Conservation (phyloP, 345 rosid genomes). For the Populus nigra region DNA sequence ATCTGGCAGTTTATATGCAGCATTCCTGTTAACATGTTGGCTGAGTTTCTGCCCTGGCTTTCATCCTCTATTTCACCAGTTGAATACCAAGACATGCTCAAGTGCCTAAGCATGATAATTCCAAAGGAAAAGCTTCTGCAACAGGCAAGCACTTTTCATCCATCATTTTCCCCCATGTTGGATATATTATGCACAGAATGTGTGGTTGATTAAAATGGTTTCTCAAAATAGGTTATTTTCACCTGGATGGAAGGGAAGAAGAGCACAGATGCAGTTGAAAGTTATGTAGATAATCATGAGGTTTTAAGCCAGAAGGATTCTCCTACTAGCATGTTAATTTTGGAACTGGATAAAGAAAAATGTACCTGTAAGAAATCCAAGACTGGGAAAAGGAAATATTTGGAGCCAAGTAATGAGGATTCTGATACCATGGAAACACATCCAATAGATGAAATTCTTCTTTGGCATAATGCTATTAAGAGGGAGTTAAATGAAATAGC, state of each 20-base stretch:
- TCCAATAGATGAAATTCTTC: slow-evolving; percentile 81
- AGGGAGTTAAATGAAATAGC: slow-evolving; percentile 78
- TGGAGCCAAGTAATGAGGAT: slow-evolving; percentile 42
- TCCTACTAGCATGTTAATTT: slow-evolving; percentile 33
- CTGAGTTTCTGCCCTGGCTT: slow-evolving; percentile 64
- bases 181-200: slow-evolving; percentile 5
- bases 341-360: slow-evolving; percentile 34
- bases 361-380: slow-evolving; percentile 56
- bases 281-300: slow-evolving; percentile 33
- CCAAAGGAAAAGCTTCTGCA: slow-evolving; percentile 66
- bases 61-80: slow-evolving; percentile 51
- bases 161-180: slow-evolving; percentile 2
- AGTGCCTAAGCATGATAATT: slow-evolving; percentile 51
- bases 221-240: slow-evolving; percentile 60
- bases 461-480: slow-evolving; percentile 88
- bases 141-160: slow-evolving; percentile 38
- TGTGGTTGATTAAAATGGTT: slow-evolving; percentile 2
- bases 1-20: slow-evolving; percentile 73
- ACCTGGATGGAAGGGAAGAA: slow-evolving; percentile 68
- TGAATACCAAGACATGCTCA: slow-evolving; percentile 47
- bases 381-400: slow-evolving; percentile 65
- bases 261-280: slow-evolving; percentile 22
- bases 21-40: slow-evolving; percentile 62
- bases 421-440: slow-evolving; percentile 32
- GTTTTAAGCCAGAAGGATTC: slow-evolving; percentile 37